Conservation (phyloP, 352 stramenopile species). For the Peronospora belbahrii region DNA sequence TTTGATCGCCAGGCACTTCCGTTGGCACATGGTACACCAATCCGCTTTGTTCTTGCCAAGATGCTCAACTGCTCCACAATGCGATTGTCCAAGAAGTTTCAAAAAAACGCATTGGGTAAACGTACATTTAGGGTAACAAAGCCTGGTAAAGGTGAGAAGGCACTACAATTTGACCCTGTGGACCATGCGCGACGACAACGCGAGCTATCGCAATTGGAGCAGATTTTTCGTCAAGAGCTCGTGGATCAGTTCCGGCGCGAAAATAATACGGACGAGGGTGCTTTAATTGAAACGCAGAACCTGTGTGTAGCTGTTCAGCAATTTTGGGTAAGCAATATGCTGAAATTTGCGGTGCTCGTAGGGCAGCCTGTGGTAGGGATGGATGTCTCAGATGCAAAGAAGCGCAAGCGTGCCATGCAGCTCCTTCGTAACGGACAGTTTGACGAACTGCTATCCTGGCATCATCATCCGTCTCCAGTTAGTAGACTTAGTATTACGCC, state of each 20-base stretch:
- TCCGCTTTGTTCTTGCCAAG: slow-evolving; percentile 75
- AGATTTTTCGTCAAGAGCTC: slow-evolving; percentile 74
- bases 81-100: slow-evolving; percentile 85
- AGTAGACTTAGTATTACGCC: slow-evolving; percentile 34
- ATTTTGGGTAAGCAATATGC: slow-evolving; percentile 81
- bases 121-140: slow-evolving; percentile 77
- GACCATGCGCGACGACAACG: slow-evolving; percentile 62
- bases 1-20: slow-evolving; percentile 71
- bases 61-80: slow-evolving; percentile 87
- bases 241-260: slow-evolving; percentile 75
- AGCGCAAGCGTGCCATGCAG: slow-evolving; percentile 71
- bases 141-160: slow-evolving; percentile 47
- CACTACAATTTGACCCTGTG: slow-evolving; percentile 58
- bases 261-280: slow-evolving; percentile 76
- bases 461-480: slow-evolving; percentile 30
- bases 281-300: slow-evolving; percentile 61
- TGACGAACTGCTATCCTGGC: slow-evolving; percentile 64
- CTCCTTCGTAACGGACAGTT: slow-evolving; percentile 72
- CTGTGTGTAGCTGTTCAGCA: slow-evolving; percentile 71
- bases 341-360: slow-evolving; percentile 74
- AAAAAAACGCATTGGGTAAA: slow-evolving; percentile 84
- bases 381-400: slow-evolving; percentile 75
- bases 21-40: slow-evolving; percentile 74
- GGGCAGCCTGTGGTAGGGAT: slow-evolving; percentile 66
- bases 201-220: slow-evolving; percentile 63